Conservation (phyloP, 345 rosid species). For the Bruguiera gymnorhiza region DNA sequence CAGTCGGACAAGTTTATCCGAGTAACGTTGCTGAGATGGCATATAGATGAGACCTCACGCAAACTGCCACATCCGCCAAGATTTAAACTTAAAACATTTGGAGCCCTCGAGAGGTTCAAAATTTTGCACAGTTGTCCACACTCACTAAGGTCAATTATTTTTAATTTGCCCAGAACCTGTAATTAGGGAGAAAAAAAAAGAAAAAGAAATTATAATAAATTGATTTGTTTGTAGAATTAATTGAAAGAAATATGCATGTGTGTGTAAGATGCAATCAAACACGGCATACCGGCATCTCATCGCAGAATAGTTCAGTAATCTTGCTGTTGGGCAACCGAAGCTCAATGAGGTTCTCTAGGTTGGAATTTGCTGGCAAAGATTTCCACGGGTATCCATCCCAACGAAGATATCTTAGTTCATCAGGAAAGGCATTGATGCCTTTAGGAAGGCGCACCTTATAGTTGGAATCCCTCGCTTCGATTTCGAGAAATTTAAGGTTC, state of each 20-base stretch:
- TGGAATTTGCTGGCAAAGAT: constrained; percentile 8
- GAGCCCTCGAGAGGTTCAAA: constrained; percentile 8
- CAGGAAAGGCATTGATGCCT: not conserved
- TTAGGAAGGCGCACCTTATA: not conserved
- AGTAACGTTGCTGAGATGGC: too few relatives aligned
- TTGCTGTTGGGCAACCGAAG: not conserved
- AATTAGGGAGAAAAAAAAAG: not conserved
- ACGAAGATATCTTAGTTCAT: constrained; percentile 1
- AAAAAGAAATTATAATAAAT: not conserved
- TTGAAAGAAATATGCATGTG: not conserved
- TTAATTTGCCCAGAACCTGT: not conserved
- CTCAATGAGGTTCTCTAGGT: constrained; percentile 5
- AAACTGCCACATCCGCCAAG: too few relatives aligned
- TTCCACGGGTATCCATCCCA: constrained; percentile 5
- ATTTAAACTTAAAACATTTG: constrained; percentile 1
- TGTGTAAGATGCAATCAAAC: not conserved
- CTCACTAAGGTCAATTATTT: not conserved
- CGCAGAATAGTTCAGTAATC: not conserved
- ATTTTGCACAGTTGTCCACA: not conserved
- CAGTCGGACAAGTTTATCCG: constrained; percentile 15
- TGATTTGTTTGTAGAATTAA: not conserved
- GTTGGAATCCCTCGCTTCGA: not conserved
- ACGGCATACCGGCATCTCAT: not conserved
- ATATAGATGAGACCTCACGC: too few relatives aligned
- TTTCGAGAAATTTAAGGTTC: not conserved